Conservation (phyloP, 2,329 filamentous ascomycete species). For the Claviceps sp. region DNA sequence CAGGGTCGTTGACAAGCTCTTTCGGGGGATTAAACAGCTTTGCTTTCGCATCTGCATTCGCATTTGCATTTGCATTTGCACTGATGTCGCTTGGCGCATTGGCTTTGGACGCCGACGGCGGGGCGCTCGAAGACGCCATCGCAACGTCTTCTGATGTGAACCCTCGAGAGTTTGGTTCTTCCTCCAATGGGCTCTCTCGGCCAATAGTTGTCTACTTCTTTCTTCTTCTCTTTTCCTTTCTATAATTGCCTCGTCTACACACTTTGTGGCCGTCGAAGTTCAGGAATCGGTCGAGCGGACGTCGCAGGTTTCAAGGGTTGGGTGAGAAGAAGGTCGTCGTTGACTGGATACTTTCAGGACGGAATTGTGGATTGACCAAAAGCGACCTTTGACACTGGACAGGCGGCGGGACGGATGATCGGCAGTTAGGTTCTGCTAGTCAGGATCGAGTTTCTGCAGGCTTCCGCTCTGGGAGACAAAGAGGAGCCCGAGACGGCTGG, state of each 20-base stretch:
- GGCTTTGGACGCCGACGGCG: slow-evolving; percentile 7
- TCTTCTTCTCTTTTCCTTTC: not conserved
- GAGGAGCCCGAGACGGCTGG: not conserved
- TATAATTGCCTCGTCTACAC: not conserved
- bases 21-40: slow-evolving; percentile 8
- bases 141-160: not conserved
- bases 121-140: slow-evolving; percentile 5
- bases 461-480: not conserved
- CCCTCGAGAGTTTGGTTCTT: not conserved
- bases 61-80: slow-evolving; percentile 2
- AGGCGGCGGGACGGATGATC: not conserved
- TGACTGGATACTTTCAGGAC: slow-evolving; percentile 3
- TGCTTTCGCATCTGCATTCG: slow-evolving; percentile 1
- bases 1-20: slow-evolving; percentile 43
- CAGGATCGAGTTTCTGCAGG: not conserved
- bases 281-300: not conserved
- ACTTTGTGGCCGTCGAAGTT: not conserved
- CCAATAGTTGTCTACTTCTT: not conserved
- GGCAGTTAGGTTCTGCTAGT: too few relatives aligned
- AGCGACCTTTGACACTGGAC: not conserved
- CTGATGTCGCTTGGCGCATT: slow-evolving; percentile 5
- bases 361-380: not conserved
- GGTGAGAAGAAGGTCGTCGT: not conserved
- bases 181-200: not conserved
- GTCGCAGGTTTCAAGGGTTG: not conserved